Conservation (phyloP, 75 land plant species). For the Pinus tabuliformis region DNA sequence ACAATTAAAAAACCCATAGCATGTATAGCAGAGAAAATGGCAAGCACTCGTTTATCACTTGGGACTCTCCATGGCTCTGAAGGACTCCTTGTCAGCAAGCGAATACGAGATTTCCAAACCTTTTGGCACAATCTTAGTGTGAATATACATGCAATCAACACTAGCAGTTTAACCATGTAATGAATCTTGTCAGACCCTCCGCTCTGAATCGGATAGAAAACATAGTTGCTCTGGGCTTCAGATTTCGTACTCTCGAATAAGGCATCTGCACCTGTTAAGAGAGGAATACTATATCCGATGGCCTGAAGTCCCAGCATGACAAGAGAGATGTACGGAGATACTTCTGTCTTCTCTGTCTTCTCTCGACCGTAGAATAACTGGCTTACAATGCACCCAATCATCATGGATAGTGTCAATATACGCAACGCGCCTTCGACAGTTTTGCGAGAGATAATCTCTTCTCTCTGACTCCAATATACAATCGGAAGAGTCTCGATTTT, state of each 20-base stretch:
- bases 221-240: conserved; percentile 13
- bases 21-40: conserved; percentile 30
- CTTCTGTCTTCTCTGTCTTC: conserved; percentile 25
- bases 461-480: conserved; percentile 41
- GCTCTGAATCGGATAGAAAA: conserved; percentile 15
- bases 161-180: conserved; percentile 46
- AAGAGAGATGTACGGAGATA: conserved; percentile 59
- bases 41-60: conserved; percentile 30
- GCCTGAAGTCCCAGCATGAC: conserved; percentile 67
- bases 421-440: conserved; percentile 48
- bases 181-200: conserved; percentile 25
- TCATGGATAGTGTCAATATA: conserved; percentile 38
- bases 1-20: conserved; percentile 38
- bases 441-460: conserved; percentile 52
- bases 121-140: conserved; percentile 56
- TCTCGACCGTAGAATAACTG: conserved; percentile 41
- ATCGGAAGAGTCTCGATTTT: conserved; percentile 55
- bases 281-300: conserved; percentile 57
- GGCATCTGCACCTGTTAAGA: conserved; percentile 59
- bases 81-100: conserved; percentile 29
- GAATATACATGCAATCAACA: conserved; percentile 44
- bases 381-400: conserved; percentile 37
- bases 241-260: conserved; percentile 33
- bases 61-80: conserved; percentile 36
- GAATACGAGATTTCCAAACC: conserved; percentile 53